Evolutionary conservation across 2,329 filamentous ascomycete genomes (phyloP), one percentile per base, ranked within the genome.

Genomic region (Penicillium sp.): DNA sequence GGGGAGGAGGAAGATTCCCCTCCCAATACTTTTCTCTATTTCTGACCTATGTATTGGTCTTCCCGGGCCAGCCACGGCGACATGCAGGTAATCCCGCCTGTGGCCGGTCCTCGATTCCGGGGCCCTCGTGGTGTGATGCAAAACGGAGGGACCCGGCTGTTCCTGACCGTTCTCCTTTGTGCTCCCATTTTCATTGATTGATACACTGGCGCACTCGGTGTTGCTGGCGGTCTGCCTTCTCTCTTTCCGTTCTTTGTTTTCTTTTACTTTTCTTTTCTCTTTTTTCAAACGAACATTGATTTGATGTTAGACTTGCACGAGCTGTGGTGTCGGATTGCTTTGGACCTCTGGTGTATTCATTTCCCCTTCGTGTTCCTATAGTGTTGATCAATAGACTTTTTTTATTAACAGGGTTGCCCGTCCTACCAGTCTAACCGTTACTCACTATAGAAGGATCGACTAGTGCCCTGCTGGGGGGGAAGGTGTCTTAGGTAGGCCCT

Each of bases 11-110:
- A 21, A 45, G 39, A 26, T 16, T 13, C 11, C 7, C 11, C 19
- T 45, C 28, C n/a, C 42, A 19, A 21, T 45, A 29, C 24, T 14
- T 5, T 45, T 45, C 14, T 29, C 16, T 37, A 19, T 21, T 44
- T 45, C 43, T 37, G 13, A 34, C 42, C 29, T n/a, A 8, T 42
- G 19, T 51, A 55, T 11, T 43, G 40, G 42, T 29, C 28, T 23
- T 54, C 45, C 52, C 42, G 51, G 55, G 51, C 62, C 54, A 61
- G 59, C 60, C 52, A 56, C 60, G 64, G 70, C 64, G 59, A 65
- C 68, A 69, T 71, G 64, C 70, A 68, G 71, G 69, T 55, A 73
- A 67, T 73, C 63, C 62, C 62, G 66, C 66, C 60, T 58, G 62
- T 66, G 52, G 46, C 36, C 50, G 39, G 56, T 61, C 58, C 57